phyloP scores from a whole-genome alignment of 1,284 basidiomycete genomes.

The Moesziomyces aphidis region DNA sequence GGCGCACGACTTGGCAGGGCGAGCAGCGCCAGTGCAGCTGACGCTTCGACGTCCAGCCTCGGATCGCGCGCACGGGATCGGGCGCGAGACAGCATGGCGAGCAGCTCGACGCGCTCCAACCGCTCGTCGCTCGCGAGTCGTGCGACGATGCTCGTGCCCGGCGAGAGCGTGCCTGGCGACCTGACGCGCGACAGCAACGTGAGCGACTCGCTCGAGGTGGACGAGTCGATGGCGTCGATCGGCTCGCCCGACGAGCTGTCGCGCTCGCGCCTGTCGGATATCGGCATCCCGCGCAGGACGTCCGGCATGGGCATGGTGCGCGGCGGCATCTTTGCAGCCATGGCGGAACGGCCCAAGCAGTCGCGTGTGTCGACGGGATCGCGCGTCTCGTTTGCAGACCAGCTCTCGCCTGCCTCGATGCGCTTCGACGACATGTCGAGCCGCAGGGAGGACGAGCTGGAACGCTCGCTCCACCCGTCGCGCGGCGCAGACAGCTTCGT shows the following conservation, averaged over 20 bases:
- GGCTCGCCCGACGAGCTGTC: constrained; percentile 11
- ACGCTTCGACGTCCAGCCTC: constrained; percentile 11
- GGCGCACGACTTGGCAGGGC: constrained; percentile 9
- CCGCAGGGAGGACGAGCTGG: constrained; percentile 39
- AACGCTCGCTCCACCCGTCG: constrained; percentile 20
- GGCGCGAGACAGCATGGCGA: constrained; percentile 24
- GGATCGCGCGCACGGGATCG: constrained; percentile 3
- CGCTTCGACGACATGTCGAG: constrained; percentile 37
- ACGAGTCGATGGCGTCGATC: constrained; percentile 16
- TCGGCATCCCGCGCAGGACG: constrained; percentile 37
- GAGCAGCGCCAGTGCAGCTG: constrained; percentile 20
- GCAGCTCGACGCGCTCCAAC: constrained; percentile 6
- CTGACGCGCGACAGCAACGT: constrained; percentile 45
- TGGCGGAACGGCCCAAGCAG: constrained; percentile 28
- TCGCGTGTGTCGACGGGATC: constrained; percentile 33
- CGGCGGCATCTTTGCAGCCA: constrained; percentile 46
- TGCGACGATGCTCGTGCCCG: constrained; percentile 39
- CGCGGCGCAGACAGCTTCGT: constrained; percentile 21
- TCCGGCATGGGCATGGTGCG: constrained; percentile 26
- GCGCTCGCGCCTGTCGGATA: constrained; percentile 31
- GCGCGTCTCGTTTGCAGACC: constrained; percentile 40
- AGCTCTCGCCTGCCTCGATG: constrained; percentile 22
- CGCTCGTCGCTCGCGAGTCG: constrained; percentile 25
- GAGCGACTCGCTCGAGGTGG: constrained; percentile 29
- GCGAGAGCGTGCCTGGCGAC: constrained; percentile 46